Evolutionary conservation across 208 protist species (phyloP), one percentile per base, ranked within the genome.

Genomic region (Leishmania major): DNA sequence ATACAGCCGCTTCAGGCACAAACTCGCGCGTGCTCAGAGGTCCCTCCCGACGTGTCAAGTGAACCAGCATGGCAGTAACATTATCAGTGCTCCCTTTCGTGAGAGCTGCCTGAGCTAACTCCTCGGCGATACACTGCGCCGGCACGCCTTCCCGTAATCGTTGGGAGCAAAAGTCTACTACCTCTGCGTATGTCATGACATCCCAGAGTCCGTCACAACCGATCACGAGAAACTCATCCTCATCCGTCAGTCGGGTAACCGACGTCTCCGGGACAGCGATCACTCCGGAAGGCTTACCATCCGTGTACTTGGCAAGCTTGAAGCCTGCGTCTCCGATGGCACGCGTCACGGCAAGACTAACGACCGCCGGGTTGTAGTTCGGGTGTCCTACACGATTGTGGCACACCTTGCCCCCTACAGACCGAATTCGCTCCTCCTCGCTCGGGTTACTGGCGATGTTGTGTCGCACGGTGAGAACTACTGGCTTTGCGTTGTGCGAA

Each of bases 251-350:
- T 57, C 89, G 88, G 15, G 87, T 93, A 37, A 91, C 89, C 15
- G 69, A 87, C 35, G 90, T 94, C 83, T 94, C 87, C 22, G 95
- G 93, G 45, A 91, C 89, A 11, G 91, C 91, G 71, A 96, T 96
- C 55, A 98, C 89, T 15, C 91, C 93, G 19, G 92, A 96, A 10
- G 88, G 89, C 79, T 94, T 95, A 19, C 91, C 93, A 77, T 96
- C 90, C 4, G 95, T 95, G 84, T 93, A 96, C 78, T 94, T 88
- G 22, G 90, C 89, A 75, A 96, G 84, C 85, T 98, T 98, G 84
- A 98, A 99, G 37, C 87, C 91, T 47, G 97, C 97, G 87, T 99
- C 98, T n/a, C 98, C 98, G 78, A 99, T 96, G 31, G 97, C 97
- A 51, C 98, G 92, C 2, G 94, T 98, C 47, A 99, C 91, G 53